Base-by-base conservation (phyloP, 768 basidiomycete genomes). In the Coprinopsis marcescibilis region DNA sequence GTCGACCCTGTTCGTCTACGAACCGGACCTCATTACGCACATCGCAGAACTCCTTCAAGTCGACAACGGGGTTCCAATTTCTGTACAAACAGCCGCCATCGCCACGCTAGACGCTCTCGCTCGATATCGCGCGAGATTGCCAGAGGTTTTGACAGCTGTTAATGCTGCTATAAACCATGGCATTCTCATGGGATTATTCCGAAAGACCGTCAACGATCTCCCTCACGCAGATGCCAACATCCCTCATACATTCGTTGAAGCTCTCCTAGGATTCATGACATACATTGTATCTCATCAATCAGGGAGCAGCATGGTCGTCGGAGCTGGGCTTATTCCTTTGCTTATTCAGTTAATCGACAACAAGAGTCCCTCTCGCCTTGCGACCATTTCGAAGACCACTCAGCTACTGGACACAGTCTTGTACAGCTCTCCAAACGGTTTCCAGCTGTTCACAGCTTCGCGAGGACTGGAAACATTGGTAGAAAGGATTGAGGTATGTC, bases 131-230 rank as follows among this genome's bases (percentile, higher is more conserved):
- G 73, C 69, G 50, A 90, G 85, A 60, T 76, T 89, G 27, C 80
- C 83, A 55, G 96, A 98, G 59, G 90, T 95, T 30, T 65, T 96
- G 37, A 83, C 85, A 3, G 85, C 93, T 1, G 78, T 98, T 29
- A 96, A 96, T 60, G 94, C 91, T 20, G 91, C 91, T 35, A 91
- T 97, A 45, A 96, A 92, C 57, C 96, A 98, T 59, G 96, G 96
- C 11, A 85, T 92, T 32, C 64, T 99, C 20, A 90, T 98, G 84
- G 84, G 86, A 23, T 71, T 93, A 27, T 74, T 97, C 45, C 80
- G 93, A 51, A 85, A 82, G 65, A 87, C 88, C 19, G 83, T 90
- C 14, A 62, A 73, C 14, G 85, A 91, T 50, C 79, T 92, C 17
- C 73, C 77, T 45, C 76, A 77, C 47, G 71, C 81, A 1, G 75